Conservation (phyloP, 441 rosid genomes). For the Populus tomentosa region DNA sequence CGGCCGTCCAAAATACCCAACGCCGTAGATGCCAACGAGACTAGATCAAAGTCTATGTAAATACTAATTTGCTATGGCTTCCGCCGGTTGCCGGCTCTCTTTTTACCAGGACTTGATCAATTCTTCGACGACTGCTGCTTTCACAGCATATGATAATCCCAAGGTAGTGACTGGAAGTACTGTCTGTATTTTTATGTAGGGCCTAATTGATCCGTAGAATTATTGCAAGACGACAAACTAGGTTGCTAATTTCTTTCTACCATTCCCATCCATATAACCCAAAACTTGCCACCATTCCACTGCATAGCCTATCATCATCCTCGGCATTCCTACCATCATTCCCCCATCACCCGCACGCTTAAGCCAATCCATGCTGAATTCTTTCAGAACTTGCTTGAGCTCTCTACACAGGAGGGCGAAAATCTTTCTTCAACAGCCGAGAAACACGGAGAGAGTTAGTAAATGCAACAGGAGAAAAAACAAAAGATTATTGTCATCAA, state of each 20-base stretch:
- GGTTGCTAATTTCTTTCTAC: neutral
- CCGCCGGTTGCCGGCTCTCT: neutral
- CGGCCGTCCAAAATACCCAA: neutral
- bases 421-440: constrained; percentile 3
- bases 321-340: too few relatives aligned
- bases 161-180: neutral
- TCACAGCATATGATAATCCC: neutral
- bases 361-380: constrained; percentile 7
- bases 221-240: neutral
- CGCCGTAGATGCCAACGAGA: neutral
- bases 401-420: constrained; percentile 18
- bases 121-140: neutral
- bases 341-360: neutral
- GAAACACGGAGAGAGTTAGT: neutral
- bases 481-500: constrained; percentile 11
- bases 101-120: neutral
- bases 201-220: neutral
- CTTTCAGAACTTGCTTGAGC: constrained; percentile 20
- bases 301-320: neutral
- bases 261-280: neutral
- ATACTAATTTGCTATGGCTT: neutral
- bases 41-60: neutral
- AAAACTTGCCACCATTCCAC: neutral
- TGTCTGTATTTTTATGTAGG: neutral
- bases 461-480: constrained; percentile 11